Percentiles rank a stretch among this genome's conserved stretches.
These are phyloP conservation scores for Ambrosiella cleistominuta DNA, from an alignment of 2,329 filamentous ascomycete genomes.

Conservation along the genomic window DNA sequence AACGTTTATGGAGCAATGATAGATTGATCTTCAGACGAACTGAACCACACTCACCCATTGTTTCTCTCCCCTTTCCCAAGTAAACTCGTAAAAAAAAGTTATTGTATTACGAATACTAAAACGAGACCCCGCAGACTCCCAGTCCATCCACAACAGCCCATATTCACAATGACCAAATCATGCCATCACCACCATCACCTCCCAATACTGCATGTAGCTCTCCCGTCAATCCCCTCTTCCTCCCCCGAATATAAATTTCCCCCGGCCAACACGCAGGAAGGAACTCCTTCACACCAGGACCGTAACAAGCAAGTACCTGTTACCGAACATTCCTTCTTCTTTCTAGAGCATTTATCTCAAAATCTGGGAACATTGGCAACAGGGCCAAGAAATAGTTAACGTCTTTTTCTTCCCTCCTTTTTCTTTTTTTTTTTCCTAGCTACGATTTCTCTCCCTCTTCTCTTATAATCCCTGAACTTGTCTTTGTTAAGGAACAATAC, in stretches of 20 bases:
- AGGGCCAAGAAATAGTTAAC: not conserved
- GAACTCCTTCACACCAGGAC: not conserved
- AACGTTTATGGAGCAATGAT: too few relatives aligned
- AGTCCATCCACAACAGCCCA: not conserved
- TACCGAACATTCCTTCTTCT: not conserved
- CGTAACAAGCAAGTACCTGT: not conserved
- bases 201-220: not conserved
- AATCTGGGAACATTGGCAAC: not conserved
- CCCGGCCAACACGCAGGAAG: not conserved
- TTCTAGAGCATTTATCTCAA: not conserved
- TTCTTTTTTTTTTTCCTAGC: not conserved
- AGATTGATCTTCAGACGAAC: too few relatives aligned
- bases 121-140: not conserved
- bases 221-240: not conserved
- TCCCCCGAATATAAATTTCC: not conserved
- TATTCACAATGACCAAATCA: not conserved
- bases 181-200: not conserved
- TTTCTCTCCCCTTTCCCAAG: too few relatives aligned
- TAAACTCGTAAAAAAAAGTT: too few relatives aligned
- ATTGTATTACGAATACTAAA: not conserved
- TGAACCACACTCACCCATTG: too few relatives aligned
- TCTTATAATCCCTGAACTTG: not conserved
- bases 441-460: conserved; percentile 1
- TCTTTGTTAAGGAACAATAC: not conserved
- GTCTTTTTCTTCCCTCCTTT: not conserved